Percentiles rank a stretch among this genome's conserved stretches.
phyloP scores from a whole-genome alignment of 495 filamentous ascomycete species.

The Emericellopsis terricola region DNA sequence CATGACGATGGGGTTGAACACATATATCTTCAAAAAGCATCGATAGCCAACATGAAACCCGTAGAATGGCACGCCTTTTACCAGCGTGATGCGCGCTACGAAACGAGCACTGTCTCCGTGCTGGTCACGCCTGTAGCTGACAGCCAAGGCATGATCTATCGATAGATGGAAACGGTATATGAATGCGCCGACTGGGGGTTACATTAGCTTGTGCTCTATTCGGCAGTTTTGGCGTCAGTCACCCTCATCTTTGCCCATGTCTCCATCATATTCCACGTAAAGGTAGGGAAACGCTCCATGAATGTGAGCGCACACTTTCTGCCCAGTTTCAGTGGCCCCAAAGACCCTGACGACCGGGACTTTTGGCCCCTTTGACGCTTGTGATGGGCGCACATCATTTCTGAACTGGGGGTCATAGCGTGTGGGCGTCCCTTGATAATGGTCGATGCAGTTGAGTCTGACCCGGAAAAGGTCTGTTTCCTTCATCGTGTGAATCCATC shows the following conservation, averaged over 20 bases:
- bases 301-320: constrained; percentile 91
- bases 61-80: constrained; percentile 91
- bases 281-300: constrained; percentile 93
- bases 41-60: constrained; percentile 85
- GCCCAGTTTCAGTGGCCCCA: constrained; percentile 84
- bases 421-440: constrained; percentile 66
- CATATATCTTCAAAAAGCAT: constrained; percentile 85
- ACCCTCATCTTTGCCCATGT: constrained; percentile 49
- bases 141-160: constrained; percentile 69
- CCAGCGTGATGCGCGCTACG: constrained; percentile 76
- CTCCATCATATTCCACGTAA: constrained; percentile 71
- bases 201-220: constrained; percentile 3
- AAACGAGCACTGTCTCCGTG: constrained; percentile 48
- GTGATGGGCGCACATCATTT: constrained; percentile 28
- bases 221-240: constrained; percentile 6
- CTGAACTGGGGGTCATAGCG: constrained; percentile 67
- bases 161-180: constrained; percentile 56
- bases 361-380: constrained; percentile 39
- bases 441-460: constrained; percentile 85
- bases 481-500: neutral
- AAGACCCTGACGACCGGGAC: constrained; percentile 85
- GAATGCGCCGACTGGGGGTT: constrained; percentile 43
- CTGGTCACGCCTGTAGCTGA: constrained; percentile 61
- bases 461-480: constrained; percentile 56
- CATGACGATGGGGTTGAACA: constrained; percentile 69